Conservation (phyloP, 306 rosid species). For the Heteromeles arbutifolia region DNA sequence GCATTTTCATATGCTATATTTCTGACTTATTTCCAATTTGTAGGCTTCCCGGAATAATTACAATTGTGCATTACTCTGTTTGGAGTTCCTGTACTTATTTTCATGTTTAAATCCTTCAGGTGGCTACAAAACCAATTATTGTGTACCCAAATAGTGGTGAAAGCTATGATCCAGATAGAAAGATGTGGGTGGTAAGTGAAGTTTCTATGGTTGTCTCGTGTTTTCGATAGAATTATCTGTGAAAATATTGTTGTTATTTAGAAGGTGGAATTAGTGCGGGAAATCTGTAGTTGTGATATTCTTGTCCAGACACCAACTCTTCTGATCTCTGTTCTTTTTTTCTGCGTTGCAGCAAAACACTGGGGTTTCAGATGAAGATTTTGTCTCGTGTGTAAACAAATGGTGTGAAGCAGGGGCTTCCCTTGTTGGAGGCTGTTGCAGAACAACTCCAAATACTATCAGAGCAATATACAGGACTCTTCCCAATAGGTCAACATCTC, state of each 20-base stretch:
- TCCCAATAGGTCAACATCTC: slow-evolving; percentile 8
- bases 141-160: slow-evolving; percentile 96
- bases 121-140: slow-evolving; percentile 63
- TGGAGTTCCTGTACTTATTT: background rate
- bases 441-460: slow-evolving; percentile 89
- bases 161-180: slow-evolving; percentile 58
- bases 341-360: slow-evolving; percentile 48
- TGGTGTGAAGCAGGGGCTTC: slow-evolving; percentile 88
- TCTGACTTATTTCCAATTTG: background rate
- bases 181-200: slow-evolving; percentile 78
- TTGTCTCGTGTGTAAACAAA: slow-evolving; percentile 57
- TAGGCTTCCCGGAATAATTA: background rate
- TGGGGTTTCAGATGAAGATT: slow-evolving; percentile 55
- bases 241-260: background rate
- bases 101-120: slow-evolving; percentile 39
- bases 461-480: slow-evolving; percentile 49
- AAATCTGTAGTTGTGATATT: background rate
- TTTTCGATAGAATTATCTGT: background rate
- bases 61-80: background rate
- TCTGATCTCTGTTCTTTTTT: background rate
- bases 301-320: background rate
- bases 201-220: background rate
- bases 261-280: background rate
- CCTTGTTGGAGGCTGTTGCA: slow-evolving; percentile 90
- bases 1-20: background rate